phyloP scores from a whole-genome alignment of 106 monocot genomes.

The Dendrobium officinale region DNA sequence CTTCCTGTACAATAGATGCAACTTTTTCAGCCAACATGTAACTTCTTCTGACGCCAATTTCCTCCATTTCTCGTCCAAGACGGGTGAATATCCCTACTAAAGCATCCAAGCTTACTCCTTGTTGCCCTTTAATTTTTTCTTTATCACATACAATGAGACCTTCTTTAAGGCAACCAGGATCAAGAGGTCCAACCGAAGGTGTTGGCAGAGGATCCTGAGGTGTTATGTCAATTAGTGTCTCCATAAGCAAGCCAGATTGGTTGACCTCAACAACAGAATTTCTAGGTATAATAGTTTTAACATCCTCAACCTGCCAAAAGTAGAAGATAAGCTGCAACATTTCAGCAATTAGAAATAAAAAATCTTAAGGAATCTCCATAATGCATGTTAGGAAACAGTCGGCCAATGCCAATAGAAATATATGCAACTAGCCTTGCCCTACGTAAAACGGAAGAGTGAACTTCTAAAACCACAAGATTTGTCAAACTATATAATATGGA shows the following conservation, averaged over 20 bases:
- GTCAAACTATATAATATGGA: background rate
- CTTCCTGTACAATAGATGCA: constrained; percentile 65
- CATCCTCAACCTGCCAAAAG: constrained; percentile 74
- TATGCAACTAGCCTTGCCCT: background rate
- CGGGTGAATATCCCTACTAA: constrained; percentile 92
- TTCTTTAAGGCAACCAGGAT: constrained; percentile 63
- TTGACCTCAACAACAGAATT: constrained; percentile 94
- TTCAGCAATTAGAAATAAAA: background rate
- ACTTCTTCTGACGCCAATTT: constrained; percentile 62
- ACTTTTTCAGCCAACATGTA: constrained; percentile 86
- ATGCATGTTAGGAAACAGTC: too few species aligned
- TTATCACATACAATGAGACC: constrained; percentile 84
- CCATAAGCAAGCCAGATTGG: constrained; percentile 98
- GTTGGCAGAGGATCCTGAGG: constrained; percentile 85
- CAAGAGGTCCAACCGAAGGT: constrained; percentile 67
- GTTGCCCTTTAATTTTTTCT: constrained; percentile 66
- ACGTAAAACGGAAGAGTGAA: background rate
- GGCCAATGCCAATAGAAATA: background rate
- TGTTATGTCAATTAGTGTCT: constrained; percentile 88
- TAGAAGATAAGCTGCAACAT: background rate
- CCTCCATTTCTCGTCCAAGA: constrained; percentile 86
- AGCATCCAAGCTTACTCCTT: constrained; percentile 94
- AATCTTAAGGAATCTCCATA: background rate
- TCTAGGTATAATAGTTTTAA: constrained; percentile 77
- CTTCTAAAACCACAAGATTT: background rate